Percentiles rank a stretch among this genome's conserved stretches.
phyloP scores from a whole-genome alignment of 116 monocot genomes.

The Thalassia testudinum region DNA sequence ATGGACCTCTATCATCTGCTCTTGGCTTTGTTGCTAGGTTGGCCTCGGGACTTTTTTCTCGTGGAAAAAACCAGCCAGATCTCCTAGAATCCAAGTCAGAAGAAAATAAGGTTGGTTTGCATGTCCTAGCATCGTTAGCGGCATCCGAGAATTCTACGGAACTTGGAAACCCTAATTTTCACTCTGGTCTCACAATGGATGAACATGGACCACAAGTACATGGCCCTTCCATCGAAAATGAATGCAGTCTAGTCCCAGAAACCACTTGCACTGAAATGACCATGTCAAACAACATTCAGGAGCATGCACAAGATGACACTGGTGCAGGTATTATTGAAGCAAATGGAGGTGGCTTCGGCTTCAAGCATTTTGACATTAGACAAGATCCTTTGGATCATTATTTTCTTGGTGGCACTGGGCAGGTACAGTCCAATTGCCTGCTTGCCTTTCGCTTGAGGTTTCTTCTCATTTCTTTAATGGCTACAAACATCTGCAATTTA shows the following conservation, averaged over 20 bases:
- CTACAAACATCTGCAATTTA: too few species aligned
- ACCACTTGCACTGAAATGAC: background rate
- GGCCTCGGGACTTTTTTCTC: conserved; percentile 70
- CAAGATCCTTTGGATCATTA: conserved; percentile 54
- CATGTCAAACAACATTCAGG: conserved; percentile 3
- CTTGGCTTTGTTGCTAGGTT: conserved; percentile 50
- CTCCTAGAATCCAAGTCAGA: background rate
- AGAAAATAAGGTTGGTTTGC: background rate
- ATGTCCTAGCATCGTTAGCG: too few species aligned
- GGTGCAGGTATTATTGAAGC: conserved; percentile 7
- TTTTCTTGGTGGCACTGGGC: conserved; percentile 29
- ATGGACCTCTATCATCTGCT: conserved; percentile 60
- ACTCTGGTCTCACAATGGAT: too few species aligned
- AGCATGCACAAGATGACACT: conserved; percentile 5
- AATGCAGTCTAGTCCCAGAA: too few species aligned
- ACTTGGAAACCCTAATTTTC: too few species aligned
- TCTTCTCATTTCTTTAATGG: too few species aligned
- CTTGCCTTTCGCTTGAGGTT: too few species aligned
- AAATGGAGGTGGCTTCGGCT: conserved; percentile 11
- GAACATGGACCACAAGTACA: too few species aligned
- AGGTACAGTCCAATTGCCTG: too few species aligned
- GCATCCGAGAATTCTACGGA: too few species aligned
- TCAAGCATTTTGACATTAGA: conserved; percentile 70
- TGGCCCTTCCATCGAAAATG: too few species aligned
- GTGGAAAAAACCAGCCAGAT: conserved; percentile 13